phyloP scores from a whole-genome alignment of 2,329 filamentous ascomycete species.

The Neonectria sp. region DNA sequence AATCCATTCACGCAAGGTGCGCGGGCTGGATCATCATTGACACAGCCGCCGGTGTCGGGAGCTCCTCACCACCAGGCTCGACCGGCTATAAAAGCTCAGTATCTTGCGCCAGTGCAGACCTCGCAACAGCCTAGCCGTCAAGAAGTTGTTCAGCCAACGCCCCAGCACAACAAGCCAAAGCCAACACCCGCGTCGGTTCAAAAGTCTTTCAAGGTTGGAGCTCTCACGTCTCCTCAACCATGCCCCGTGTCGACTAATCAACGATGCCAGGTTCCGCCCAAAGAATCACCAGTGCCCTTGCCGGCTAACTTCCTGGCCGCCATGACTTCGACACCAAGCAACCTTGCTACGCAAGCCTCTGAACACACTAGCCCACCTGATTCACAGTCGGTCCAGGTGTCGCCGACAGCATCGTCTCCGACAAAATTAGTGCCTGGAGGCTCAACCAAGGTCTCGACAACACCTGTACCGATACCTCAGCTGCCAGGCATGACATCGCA shows the following conservation, averaged over 20 bases:
- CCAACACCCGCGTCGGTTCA: constrained; percentile 33
- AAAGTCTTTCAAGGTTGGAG: constrained; percentile 54
- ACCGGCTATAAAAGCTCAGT: constrained; percentile 41
- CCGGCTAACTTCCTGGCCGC: constrained; percentile 61
- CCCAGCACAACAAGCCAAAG: constrained; percentile 44
- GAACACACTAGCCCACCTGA: constrained; percentile 16
- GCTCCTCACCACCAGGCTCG: constrained; percentile 20
- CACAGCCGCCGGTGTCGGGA: neutral
- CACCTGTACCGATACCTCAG: constrained; percentile 52
- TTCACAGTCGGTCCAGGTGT: constrained; percentile 23
- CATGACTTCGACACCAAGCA: constrained; percentile 51
- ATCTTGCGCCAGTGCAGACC: constrained; percentile 27
- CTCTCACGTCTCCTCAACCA: constrained; percentile 43
- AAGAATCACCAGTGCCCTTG: constrained; percentile 61
- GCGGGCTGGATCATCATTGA: constrained; percentile 27
- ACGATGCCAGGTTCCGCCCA: constrained; percentile 53
- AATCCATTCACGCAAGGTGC: constrained; percentile 16
- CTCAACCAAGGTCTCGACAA: constrained; percentile 39
- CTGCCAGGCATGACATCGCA: constrained; percentile 37
- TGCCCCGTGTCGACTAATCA: constrained; percentile 49
- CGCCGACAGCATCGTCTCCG: constrained; percentile 29
- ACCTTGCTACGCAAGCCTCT: constrained; percentile 33
- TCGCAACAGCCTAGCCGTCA: constrained; percentile 25
- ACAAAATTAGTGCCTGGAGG: constrained; percentile 1
- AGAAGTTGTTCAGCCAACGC: constrained; percentile 4